Percentiles rank a stretch among this genome's conserved stretches.
Conservation (phyloP, 352 stramenopile species). For the Thalassiosira hispida region DNA sequence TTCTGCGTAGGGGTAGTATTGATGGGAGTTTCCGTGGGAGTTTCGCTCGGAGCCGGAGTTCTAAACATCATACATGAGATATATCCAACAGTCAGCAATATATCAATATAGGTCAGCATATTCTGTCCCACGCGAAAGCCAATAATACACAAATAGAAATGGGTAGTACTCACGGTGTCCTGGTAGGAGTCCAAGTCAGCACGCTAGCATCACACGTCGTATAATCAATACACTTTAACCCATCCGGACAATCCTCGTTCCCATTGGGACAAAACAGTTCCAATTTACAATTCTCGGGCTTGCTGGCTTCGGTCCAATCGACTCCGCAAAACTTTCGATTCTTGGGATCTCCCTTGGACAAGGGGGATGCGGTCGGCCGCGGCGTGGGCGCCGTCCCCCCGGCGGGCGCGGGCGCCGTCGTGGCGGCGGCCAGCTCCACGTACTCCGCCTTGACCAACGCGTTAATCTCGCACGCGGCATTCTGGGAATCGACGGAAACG, state of each 20-base stretch:
- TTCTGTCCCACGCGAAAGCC: neutral
- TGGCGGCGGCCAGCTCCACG: too few relatives aligned
- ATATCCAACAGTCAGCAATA: neutral
- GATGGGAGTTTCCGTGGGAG: slow-evolving; percentile 19
- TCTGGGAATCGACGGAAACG: slow-evolving; percentile 33
- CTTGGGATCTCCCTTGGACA: slow-evolving; percentile 20
- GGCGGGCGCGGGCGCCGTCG: neutral
- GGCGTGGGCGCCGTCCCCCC: neutral
- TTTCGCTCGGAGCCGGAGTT: slow-evolving; percentile 14
- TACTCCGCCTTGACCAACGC: slow-evolving; percentile 55
- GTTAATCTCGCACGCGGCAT: slow-evolving; percentile 62
- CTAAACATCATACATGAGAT: neutral
- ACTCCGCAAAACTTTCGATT: slow-evolving; percentile 46
- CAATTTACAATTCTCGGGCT: slow-evolving; percentile 38
- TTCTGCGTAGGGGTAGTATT: slow-evolving; percentile 33
- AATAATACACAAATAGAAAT: neutral
- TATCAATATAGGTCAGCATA: neutral
- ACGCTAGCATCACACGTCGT: slow-evolving; percentile 44
- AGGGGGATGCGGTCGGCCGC: slow-evolving; percentile 16
- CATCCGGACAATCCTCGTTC: slow-evolving; percentile 32
- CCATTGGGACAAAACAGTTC: slow-evolving; percentile 47
- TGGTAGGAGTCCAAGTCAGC: slow-evolving; percentile 15
- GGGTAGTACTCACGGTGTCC: slow-evolving; percentile 19
- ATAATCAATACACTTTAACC: slow-evolving; percentile 53
- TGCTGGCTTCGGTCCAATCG: slow-evolving; percentile 43